Conservation (phyloP, 176 grass and related monocot species). For the Carex scoparia region DNA sequence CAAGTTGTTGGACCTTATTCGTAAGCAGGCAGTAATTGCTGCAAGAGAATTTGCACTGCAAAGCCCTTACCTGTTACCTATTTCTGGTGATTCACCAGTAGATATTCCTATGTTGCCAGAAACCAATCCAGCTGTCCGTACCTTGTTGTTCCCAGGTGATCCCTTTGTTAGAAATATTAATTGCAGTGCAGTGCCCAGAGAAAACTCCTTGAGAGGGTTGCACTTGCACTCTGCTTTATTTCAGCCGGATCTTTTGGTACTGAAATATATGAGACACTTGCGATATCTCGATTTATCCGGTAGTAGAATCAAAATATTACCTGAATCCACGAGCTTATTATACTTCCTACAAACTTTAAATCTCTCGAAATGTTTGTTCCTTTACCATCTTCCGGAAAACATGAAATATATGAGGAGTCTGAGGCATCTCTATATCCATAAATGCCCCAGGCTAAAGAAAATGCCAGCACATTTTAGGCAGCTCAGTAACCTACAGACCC, state of each 20-base stretch:
- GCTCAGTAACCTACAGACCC: conserved; percentile 9
- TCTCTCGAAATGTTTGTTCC: background rate
- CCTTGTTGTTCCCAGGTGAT: too few species aligned
- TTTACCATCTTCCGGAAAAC: conserved; percentile 11
- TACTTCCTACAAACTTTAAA: background rate
- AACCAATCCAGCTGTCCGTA: too few species aligned
- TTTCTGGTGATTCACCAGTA: too few species aligned
- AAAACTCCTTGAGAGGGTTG: too few species aligned
- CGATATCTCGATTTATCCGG: background rate
- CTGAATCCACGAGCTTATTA: background rate
- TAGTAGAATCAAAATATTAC: background rate
- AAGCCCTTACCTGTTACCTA: background rate
- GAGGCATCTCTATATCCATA: conserved; percentile 14
- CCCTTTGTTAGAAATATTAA: background rate
- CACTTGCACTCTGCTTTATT: background rate
- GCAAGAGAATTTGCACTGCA: too few species aligned
- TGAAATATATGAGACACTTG: conserved; percentile 5
- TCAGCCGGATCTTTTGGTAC: background rate
- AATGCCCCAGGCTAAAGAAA: background rate
- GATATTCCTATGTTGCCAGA: too few species aligned
- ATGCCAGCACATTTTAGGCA: conserved; percentile 21
- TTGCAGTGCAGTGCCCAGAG: too few species aligned
- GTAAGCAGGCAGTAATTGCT: background rate
- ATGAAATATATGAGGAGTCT: conserved; percentile 38
- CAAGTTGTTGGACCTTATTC: background rate